Percentiles rank a stretch among this genome's conserved stretches.
Evolutionary conservation across 2,329 filamentous ascomycete species (phyloP).

Genomic region (Alternaria tenuissima): DNA sequence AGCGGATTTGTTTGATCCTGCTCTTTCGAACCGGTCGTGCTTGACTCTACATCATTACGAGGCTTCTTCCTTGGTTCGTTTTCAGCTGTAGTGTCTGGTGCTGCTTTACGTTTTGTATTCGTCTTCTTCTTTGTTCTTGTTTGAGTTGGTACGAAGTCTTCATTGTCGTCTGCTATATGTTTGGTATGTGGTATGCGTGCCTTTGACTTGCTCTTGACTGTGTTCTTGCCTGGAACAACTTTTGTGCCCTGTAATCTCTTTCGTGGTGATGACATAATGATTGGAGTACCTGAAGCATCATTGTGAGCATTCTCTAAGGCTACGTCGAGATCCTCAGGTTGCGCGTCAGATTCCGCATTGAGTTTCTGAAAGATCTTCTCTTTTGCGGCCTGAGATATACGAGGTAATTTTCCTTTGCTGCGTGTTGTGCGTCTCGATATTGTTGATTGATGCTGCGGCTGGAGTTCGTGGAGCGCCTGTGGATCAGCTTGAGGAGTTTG

Average conservation of each 20-base stretch:
- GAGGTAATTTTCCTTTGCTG: conserved; percentile 27
- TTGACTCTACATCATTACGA: neutral
- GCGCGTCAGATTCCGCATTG: conserved; percentile 6
- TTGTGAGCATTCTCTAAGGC: neutral
- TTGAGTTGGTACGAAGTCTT: conserved; percentile 17
- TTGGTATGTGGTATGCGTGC: conserved; percentile 5
- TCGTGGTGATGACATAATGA: neutral
- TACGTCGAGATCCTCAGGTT: conserved; percentile 2
- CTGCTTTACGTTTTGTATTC: conserved; percentile 21
- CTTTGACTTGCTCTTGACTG: neutral
- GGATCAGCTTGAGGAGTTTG: neutral
- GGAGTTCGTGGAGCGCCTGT: neutral
- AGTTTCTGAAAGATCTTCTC: conserved; percentile 15
- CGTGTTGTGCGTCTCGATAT: conserved; percentile 1
- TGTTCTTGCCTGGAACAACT: neutral
- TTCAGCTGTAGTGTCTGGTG: neutral
- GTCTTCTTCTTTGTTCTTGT: conserved; percentile 7
- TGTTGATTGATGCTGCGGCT: neutral
- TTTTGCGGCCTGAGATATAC: conserved; percentile 24
- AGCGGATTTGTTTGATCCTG: neutral
- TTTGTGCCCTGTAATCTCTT: conserved; percentile 6
- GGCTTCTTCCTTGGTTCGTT: conserved; percentile 3
- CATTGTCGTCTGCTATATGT: conserved; percentile 19
- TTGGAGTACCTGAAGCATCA: neutral
- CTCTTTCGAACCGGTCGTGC: neutral